Evolutionary conservation across 2,329 filamentous ascomycete genomes (phyloP).

Genomic region (Teratosphaeriaceae sp.): DNA sequence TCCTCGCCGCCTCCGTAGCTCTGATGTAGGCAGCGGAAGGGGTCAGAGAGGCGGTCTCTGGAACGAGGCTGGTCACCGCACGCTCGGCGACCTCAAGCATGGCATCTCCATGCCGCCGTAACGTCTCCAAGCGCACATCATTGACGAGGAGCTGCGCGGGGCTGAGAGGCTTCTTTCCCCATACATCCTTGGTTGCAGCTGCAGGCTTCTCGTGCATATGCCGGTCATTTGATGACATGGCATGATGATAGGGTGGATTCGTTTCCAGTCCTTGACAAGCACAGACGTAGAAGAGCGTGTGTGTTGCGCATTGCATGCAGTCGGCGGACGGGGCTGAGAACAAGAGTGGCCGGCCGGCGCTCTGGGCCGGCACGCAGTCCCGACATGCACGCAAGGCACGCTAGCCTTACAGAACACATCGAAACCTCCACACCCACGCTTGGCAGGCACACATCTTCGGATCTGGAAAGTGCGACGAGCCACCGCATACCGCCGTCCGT

Average conservation of each 20-base stretch:
- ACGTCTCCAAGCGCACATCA: constrained; percentile 32
- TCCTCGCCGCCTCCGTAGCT: constrained; percentile 20
- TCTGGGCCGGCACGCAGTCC: no score
- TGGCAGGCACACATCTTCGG: no score
- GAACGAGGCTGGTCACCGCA: constrained; percentile 29
- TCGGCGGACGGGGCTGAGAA: neutral
- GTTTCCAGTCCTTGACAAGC: neutral
- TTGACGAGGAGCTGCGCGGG: constrained; percentile 35
- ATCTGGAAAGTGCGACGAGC: no score
- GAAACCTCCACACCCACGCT: no score
- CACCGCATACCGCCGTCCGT: no score
- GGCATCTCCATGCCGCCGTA: constrained; percentile 25
- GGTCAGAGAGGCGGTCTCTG: constrained; percentile 18
- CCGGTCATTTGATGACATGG: neutral
- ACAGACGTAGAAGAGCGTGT: neutral
- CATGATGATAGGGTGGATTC: neutral
- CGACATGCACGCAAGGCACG: no score
- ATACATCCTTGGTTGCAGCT: constrained; percentile 25
- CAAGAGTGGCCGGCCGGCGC: no score
- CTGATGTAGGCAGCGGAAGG: constrained; percentile 16
- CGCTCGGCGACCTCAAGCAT: constrained; percentile 35
- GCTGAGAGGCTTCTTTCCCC: constrained; percentile 34
- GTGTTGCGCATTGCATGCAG: no score
- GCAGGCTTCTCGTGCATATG: constrained; percentile 5
- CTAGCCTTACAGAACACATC: no score